These are phyloP conservation scores for Sextonia rubra DNA, from an alignment of 164 flowering plant species.

Conservation along the genomic window DNA sequence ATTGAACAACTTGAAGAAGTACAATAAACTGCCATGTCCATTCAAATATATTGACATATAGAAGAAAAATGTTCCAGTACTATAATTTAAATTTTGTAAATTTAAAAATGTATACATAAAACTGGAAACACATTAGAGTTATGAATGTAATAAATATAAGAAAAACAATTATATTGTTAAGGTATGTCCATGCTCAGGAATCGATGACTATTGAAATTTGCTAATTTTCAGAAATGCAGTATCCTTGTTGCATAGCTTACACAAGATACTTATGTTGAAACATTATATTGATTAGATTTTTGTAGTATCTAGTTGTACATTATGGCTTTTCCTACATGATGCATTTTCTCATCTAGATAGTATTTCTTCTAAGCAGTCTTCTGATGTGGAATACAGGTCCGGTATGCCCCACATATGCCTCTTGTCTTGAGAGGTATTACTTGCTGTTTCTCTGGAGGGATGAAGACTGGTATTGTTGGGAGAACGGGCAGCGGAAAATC, in stretches of 20 bases:
- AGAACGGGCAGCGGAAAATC: conserved; percentile 50
- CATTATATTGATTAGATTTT: too few species aligned
- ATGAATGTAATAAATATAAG: too few species aligned
- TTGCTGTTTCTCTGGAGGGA: conserved; percentile 34
- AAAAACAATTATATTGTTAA: too few species aligned
- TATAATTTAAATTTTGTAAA: too few species aligned
- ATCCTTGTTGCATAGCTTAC: neutral
- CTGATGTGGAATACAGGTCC: conserved; percentile 24
- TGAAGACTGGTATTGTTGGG: conserved; percentile 40
- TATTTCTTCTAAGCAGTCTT: neutral
- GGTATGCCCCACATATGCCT: conserved; percentile 45
- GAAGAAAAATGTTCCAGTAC: too few species aligned
- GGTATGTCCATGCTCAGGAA: too few species aligned
- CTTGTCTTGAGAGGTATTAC: conserved; percentile 34
- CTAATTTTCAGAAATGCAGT: neutral
- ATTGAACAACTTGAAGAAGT: too few species aligned
- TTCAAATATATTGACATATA: too few species aligned
- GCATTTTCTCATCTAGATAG: neutral
- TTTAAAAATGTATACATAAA: too few species aligned
- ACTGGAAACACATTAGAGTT: too few species aligned
- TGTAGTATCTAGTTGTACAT: neutral
- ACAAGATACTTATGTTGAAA: neutral
- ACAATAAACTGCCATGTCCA: too few species aligned
- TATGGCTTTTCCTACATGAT: neutral
- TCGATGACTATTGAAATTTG: too few species aligned